Evolutionary conservation across 1,284 basidiomycete species (phyloP).

Genomic region (Leccinum ponderosum): DNA sequence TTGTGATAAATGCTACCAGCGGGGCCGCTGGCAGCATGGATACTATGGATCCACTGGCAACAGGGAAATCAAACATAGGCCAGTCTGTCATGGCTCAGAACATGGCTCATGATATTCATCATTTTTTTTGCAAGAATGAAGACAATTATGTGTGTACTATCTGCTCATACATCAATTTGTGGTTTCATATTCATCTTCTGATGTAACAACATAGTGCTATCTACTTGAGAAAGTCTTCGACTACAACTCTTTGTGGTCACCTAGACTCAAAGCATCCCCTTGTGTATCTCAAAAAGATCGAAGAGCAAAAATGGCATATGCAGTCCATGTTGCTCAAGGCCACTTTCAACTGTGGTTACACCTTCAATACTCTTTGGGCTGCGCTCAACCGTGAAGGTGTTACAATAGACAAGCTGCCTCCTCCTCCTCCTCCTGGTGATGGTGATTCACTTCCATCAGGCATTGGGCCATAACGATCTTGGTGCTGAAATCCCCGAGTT

Average conservation of each 20-base stretch:
- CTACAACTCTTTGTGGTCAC: not conserved
- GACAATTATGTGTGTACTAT: not conserved
- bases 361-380: not conserved
- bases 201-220: not conserved
- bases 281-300: not conserved
- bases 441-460: not conserved
- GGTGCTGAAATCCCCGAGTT: not conserved
- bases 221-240: not conserved
- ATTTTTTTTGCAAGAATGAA: not conserved
- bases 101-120: not conserved
- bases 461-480: not conserved
- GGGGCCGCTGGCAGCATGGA: not conserved
- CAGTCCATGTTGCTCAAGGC: not conserved
- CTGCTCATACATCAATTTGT: not conserved
- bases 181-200: not conserved
- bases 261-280: not conserved
- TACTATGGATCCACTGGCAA: not conserved
- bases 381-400: not conserved
- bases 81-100: not conserved
- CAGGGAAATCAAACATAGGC: not conserved
- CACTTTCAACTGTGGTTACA: not conserved
- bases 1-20: not conserved
- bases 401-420: not conserved
- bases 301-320: not conserved
- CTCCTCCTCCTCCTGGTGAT: not conserved